These are phyloP conservation scores for Eucalyptus virginea DNA, from an alignment of 345 rosid species.

Conservation along the genomic window DNA sequence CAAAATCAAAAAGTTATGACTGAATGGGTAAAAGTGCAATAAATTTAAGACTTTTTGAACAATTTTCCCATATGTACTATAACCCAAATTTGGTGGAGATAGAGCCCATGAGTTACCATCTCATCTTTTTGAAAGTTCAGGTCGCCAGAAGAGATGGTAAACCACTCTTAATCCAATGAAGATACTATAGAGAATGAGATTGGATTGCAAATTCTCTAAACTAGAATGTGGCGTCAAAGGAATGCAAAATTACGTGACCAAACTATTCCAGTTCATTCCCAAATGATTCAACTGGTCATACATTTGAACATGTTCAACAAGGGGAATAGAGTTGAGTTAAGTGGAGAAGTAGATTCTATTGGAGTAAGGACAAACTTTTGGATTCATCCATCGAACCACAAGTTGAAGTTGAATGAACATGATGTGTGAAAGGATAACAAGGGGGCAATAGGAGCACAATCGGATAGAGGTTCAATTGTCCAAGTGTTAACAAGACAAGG, in stretches of 20 bases:
- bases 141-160: too few species aligned
- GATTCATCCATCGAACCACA: accelerated
- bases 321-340: background rate
- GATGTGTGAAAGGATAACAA: background rate
- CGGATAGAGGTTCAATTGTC: background rate
- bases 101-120: background rate
- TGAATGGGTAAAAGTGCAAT: accelerated
- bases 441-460: accelerated
- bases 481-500: background rate
- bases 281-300: accelerated
- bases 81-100: background rate
- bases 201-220: background rate
- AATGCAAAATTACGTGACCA: accelerated
- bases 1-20: too few species aligned
- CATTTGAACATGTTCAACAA: too few species aligned
- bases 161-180: background rate
- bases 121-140: background rate
- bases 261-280: too few species aligned
- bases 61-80: background rate
- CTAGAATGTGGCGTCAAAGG: background rate
- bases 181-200: background rate
- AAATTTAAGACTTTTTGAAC: too few species aligned
- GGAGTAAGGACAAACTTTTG: accelerated
- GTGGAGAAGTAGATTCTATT: accelerated
- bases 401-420: background rate